Evolutionary conservation across 1,139 yeast genomes (phyloP), one percentile per base, ranked within the genome.

Genomic region (Candida neerlandica): DNA sequence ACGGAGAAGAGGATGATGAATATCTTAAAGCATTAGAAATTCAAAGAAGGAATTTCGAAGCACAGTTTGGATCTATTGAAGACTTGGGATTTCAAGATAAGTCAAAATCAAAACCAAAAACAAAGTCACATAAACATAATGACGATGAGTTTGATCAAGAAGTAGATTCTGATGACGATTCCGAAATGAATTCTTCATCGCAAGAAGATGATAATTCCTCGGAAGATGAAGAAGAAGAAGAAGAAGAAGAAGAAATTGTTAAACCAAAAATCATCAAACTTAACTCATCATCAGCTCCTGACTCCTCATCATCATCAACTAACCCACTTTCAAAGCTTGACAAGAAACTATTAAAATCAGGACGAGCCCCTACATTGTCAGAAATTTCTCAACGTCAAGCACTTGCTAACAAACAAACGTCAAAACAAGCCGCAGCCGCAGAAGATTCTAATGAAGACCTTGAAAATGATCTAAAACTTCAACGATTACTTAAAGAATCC

Each of bases 401-500:
- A 27, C 56, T 53, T 26, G 48, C 60, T 0, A 51, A 51, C 29
- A 67, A 69, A 48, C 54, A 46, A 27, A n/a, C n/a, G n/a, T n/a
- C 15, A 32, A 15, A 21, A 38, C 30, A 23, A 43, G 32, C 14
- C 4, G 11, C 33, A n/a, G 12, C 62, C 2, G 63, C 63, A 1
- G 59, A 66, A 48, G 80, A 75, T 55, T 80, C 76, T 38, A 63
- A 62, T 5, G 80, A 75, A 29, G 84, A 89, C 60, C 64, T 91
- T 50, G 81, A 87, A 52, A 89, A 92, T 57, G 98, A 92, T 66
- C 61, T 91, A 26, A 95, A 88, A 55, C 73, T 94, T 43, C 97
- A 92, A 64, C 71, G 97, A 50, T 79, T 94, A 41, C 72, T 94
- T 34, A 78, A 79, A 53, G 98, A 94, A 65, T 91, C 97, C 0